These are phyloP conservation scores for Parmelia sp. DNA, from an alignment of 495 filamentous ascomycete genomes.

Conservation along the genomic window DNA sequence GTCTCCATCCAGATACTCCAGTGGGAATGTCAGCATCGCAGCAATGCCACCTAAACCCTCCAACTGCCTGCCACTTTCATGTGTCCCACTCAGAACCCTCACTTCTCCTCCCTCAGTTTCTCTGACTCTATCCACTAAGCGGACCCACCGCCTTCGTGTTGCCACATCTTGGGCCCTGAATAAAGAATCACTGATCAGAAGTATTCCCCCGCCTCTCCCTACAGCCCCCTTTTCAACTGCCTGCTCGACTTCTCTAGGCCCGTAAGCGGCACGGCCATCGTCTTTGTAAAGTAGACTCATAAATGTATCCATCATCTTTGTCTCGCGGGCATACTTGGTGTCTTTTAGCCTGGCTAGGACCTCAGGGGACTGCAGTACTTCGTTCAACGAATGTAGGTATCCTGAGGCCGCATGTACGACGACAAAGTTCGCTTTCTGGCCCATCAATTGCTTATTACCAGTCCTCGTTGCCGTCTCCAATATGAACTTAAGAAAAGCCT, in stretches of 20 bases:
- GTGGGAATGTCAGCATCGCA: conserved; percentile 82
- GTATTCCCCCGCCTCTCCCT: conserved; percentile 71
- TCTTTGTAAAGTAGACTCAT: conserved; percentile 72
- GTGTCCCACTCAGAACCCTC: conserved; percentile 79
- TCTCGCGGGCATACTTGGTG: conserved; percentile 81
- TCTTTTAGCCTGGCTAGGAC: conserved; percentile 70
- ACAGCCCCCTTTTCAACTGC: conserved; percentile 88
- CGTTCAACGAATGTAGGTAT: conserved; percentile 76
- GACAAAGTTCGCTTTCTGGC: conserved; percentile 56
- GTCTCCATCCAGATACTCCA: conserved; percentile 65
- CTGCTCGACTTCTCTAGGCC: conserved; percentile 72
- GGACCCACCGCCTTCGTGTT: conserved; percentile 74
- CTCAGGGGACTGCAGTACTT: conserved; percentile 72
- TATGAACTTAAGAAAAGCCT: conserved; percentile 74
- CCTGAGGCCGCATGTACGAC: conserved; percentile 81
- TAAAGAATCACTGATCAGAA: conserved; percentile 77
- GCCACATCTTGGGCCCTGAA: conserved; percentile 80
- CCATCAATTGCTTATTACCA: conserved; percentile 58
- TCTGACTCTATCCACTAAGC: conserved; percentile 84
- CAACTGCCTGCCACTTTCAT: conserved; percentile 86
- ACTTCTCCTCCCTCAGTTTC: conserved; percentile 78
- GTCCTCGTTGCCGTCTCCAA: conserved; percentile 60
- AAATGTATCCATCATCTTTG: conserved; percentile 80
- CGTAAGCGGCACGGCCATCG: conserved; percentile 89
- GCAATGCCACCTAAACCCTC: conserved; percentile 84